Evolutionary conservation across 768 basidiomycete genomes (phyloP).

Genomic region (Agaricus blazei): DNA sequence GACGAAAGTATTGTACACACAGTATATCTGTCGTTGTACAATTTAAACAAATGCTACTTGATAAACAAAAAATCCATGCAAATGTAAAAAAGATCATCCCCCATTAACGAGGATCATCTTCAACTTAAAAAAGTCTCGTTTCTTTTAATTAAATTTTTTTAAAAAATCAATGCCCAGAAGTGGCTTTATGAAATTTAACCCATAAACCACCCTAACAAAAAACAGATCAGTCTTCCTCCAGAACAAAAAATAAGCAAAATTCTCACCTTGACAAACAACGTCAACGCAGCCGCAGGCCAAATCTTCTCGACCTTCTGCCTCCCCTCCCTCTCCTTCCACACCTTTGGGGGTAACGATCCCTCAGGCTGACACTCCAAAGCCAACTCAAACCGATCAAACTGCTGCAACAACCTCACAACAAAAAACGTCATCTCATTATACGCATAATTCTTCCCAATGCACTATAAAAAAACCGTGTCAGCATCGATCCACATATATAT

Average conservation of each 20-base stretch:
- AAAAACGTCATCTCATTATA: slow-evolving; percentile 75
- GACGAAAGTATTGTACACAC: too few relatives aligned
- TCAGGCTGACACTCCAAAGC: slow-evolving; percentile 57
- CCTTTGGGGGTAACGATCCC: slow-evolving; percentile 54
- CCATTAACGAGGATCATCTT: too few relatives aligned
- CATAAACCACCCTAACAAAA: slow-evolving; percentile 53
- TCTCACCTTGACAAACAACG: slow-evolving; percentile 60
- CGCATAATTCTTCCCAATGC: slow-evolving; percentile 70
- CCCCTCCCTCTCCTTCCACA: slow-evolving; percentile 47
- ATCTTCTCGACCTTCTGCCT: slow-evolving; percentile 53
- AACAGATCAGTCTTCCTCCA: neutral
- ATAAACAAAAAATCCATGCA: too few relatives aligned
- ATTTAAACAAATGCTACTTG: too few relatives aligned
- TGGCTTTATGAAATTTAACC: slow-evolving; percentile 41
- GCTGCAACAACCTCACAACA: slow-evolving; percentile 62
- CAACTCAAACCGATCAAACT: slow-evolving; percentile 54
- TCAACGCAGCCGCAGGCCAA: slow-evolving; percentile 60
- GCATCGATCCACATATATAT: neutral
- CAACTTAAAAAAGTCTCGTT: too few relatives aligned
- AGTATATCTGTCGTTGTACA: too few relatives aligned
- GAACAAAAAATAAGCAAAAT: slow-evolving; percentile 3
- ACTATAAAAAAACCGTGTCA: slow-evolving; percentile 30
- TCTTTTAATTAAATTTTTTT: neutral
- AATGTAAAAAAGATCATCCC: too few relatives aligned
- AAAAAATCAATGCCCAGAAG: neutral